Evolutionary conservation across 2,329 filamentous ascomycete species (phyloP), one percentile per base, ranked within the genome.

Genomic region (Colletotrichum orchidophilum): DNA sequence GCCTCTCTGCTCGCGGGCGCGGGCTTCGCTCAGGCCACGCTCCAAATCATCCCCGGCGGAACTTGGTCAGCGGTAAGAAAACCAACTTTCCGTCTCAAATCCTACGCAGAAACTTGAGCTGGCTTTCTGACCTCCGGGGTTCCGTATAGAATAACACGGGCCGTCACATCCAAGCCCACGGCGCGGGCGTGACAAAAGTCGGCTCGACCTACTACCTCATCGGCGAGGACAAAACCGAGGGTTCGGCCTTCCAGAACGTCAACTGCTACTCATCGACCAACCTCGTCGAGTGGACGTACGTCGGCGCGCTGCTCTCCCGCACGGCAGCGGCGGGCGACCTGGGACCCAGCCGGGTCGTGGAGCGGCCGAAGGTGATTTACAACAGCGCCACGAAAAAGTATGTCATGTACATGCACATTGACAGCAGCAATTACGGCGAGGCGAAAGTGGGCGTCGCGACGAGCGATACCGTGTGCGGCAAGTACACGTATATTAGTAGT

Each of bases 351-450:
- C 86, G 90, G 5, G 85, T 93, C 12, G 87, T 93, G 3, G 91
- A 93, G 79, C 82, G 91, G 26, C 91, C 91, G 1, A 93, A 93
- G 79, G 86, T 93, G 6, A 86, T 93, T 5, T 92, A 88, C 81
- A 93, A 93, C 74, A 86, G 88, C 21, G 80, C 81, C 18, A 92
- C 90, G 0, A 75, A 78, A 7, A 88, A 90, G 73, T 93, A 91
- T 78, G 90, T 93, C 27, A 81, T 93, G 79, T 93, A 89, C 83
- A 84, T 93, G 83, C 91, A 93, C 76, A 92, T 92, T 59, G 91
- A 93, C 76, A 85, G 82, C 70, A 83, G 82, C 55, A 85, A 84
- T 75, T 93, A 93, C 75, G 84, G 83, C 1, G 90, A 92, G 52
- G 91, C 91, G 0, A 88, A 87, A 70, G 88, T 90, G 1, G 91